A percentile compares a stretch with the other conserved stretches of the same genome.
phyloP scores from a whole-genome alignment of 306 rosid genomes.

The Lathyrus sativus region DNA sequence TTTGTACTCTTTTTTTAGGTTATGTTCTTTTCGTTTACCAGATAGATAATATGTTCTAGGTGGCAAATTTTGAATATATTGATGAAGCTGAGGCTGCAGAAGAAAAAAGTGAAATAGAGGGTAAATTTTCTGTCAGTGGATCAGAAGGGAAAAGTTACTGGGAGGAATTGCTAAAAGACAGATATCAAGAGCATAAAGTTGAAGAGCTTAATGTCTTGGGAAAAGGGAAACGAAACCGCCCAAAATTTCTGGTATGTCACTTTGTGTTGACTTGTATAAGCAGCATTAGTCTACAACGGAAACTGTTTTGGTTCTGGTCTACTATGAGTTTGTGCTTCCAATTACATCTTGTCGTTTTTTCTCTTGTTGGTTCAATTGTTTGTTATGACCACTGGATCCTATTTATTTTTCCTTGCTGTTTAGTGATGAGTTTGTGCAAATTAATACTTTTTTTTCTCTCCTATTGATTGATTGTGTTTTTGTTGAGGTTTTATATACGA shows the following conservation, averaged over 20 bases:
- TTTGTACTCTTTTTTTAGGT: slow-evolving; percentile 4
- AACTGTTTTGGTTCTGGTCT: not conserved
- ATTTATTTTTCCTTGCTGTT: not conserved
- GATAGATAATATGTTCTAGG: slow-evolving; percentile 52
- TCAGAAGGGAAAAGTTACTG: slow-evolving; percentile 72
- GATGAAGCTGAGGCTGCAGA: slow-evolving; percentile 81
- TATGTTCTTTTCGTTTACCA: slow-evolving; percentile 20
- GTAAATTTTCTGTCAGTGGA: slow-evolving; percentile 34
- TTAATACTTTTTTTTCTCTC: not conserved
- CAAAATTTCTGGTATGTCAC: slow-evolving; percentile 56
- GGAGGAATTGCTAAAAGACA: slow-evolving; percentile 91
- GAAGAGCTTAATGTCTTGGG: slow-evolving; percentile 86
- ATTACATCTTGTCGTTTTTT: not conserved
- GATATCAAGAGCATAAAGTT: slow-evolving; percentile 72
- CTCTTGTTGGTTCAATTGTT: slow-evolving; percentile 9
- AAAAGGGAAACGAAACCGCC: slow-evolving; percentile 89
- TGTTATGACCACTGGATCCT: not conserved
- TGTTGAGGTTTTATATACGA: slow-evolving; percentile 16
- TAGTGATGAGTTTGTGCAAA: not conserved
- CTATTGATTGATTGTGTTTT: not conserved
- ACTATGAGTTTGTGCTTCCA: not conserved
- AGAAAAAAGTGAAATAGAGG: slow-evolving; percentile 51
- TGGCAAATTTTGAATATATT: slow-evolving; percentile 92
- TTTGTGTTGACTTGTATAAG: slow-evolving; percentile 15
- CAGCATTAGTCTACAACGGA: slow-evolving; percentile 9